Evolutionary conservation across 441 rosid genomes (phyloP).

Genomic region (Biscutella laevigata): DNA sequence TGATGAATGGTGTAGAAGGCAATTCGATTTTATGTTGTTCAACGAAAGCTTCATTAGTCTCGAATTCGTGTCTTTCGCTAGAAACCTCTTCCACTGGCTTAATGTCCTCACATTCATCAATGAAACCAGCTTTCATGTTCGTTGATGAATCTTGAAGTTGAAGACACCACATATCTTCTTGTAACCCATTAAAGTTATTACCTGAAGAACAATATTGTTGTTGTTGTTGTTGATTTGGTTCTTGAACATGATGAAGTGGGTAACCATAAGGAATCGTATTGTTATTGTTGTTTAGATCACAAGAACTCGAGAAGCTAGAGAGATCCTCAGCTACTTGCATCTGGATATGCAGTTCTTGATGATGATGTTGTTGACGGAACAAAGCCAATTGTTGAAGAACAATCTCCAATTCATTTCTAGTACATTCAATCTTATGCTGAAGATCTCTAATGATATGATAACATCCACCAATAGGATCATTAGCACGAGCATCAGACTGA

Average conservation of each 20-base stretch:
- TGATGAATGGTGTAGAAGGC: conserved; percentile 43
- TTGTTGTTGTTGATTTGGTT: conserved; percentile 30
- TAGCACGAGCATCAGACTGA: conserved; percentile 81
- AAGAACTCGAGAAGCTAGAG: conserved; percentile 29
- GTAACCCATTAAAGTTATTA: conserved; percentile 26
- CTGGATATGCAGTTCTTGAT: conserved; percentile 26
- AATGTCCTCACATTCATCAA: conserved; percentile 32
- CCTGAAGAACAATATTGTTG: conserved; percentile 27
- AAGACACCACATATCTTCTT: conserved; percentile 37
- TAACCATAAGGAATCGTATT: conserved; percentile 22
- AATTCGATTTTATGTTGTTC: conserved; percentile 42
- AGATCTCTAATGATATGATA: conserved; percentile 54
- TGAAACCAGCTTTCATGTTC: conserved; percentile 28
- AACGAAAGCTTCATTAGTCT: conserved; percentile 36
- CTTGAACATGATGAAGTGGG: conserved; percentile 24
- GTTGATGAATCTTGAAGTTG: conserved; percentile 37
- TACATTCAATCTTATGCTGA: conserved; percentile 59
- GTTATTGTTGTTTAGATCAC: conserved; percentile 29
- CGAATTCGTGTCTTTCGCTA: conserved; percentile 41
- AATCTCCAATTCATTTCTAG: conserved; percentile 59
- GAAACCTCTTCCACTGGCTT: conserved; percentile 38
- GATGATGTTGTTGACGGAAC: conserved; percentile 36
- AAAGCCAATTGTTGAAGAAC: conserved; percentile 70
- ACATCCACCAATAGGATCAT: conserved; percentile 85
- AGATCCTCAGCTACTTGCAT: conserved; percentile 31